Base-by-base conservation (phyloP, 2,329 filamentous ascomycete species). In the Fusarium begoniae region DNA sequence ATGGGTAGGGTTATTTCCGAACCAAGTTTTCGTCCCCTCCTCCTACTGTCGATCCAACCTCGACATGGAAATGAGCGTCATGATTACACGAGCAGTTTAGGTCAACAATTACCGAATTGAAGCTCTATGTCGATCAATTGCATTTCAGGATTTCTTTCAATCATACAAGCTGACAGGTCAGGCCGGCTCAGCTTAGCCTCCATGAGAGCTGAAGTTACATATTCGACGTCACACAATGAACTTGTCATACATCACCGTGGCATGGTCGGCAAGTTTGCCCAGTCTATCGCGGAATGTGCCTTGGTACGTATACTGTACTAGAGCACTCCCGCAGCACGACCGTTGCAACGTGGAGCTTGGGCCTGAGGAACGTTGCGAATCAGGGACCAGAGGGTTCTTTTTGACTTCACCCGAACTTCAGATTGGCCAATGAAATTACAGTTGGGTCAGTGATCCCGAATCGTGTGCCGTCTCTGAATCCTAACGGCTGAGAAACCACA, bases 181-280 rank as follows among this genome's bases (percentile, higher is more conserved):
- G 28, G 30, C 30, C 26, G 50, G 32, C 18, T 53, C 41, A 54
- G 26, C 66, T 54, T 65, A n/a, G 41, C 51, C 53, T 53, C 47
- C 22, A 32, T 60, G 28, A 41, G 35, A 30, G 24, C 40, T 43
- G 37, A 63, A 37, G 41, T 67, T 43, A 57, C 37, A 37, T 51
- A 43, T 69, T 58, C 28, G 61, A 68, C 61, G 70, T 77, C 63
- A 63, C 74, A 78, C 66, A 78, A 77, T 78, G 73, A 62, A 75
- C 68, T 68, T 78, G 74, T 78, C 76, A 75, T 77, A 72, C 75
- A 77, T 72, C 51, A 61, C 64, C 51, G 57, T 68, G 61, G 48
- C 65, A 60, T 69, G 53, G 48, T 50, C 58, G 41, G 51, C 63
- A 58, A 63, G 41, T 57, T 75, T 64, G 56, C 59, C 45, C 62